Evolutionary conservation across 2,329 filamentous ascomycete species (phyloP), one percentile per base, ranked within the genome.

Genomic region (Gnomoniopsis sp.): DNA sequence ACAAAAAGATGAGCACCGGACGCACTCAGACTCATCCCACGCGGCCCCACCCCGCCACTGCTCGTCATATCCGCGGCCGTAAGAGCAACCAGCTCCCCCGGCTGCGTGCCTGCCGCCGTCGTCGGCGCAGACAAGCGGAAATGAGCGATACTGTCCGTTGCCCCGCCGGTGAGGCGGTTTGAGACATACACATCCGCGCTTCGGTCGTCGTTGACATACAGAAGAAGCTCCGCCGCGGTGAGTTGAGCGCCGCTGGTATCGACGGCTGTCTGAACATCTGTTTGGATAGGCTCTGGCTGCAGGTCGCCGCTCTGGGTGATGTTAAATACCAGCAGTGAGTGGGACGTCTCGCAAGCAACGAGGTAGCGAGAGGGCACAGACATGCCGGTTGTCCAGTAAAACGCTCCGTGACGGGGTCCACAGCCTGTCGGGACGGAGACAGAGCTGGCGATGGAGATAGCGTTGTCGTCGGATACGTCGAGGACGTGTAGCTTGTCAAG

Each of bases 381-480:
- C 8, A 68, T 69, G 33, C 64, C 57, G 1, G 71, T 72, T 19
- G 23, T 19, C 36, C 8, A 12, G 67, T 75, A 75, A 69, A 80
- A 82, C 63, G 72, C 74, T 50, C 77, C 79, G 65, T 82, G 80
- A 19, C 80, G 78, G 3, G 80, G 80, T 0, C 80, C 79, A 43
- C 75, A 75, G 58, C 75, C 76, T 11, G 69, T 65, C 14, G 71
- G 69, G 21, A 65, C 62, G 58, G 76, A 67, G 8, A 64, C 50
- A 33, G 72, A 66, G 51, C 63, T 66, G 65, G 68, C 71, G 34
- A 68, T 67, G 47, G 79, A 63, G 12, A 69, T 65, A 64, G 70
- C 79, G 14, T 67, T 65, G 55, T 79, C 76, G 15, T 51, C 38
- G 60, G 72, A 68, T 52, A 72, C 68, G 71, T 81, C 75, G 36